Base-by-base conservation (phyloP, 164 flowering plant genomes). In the Vitis riparia region DNA sequence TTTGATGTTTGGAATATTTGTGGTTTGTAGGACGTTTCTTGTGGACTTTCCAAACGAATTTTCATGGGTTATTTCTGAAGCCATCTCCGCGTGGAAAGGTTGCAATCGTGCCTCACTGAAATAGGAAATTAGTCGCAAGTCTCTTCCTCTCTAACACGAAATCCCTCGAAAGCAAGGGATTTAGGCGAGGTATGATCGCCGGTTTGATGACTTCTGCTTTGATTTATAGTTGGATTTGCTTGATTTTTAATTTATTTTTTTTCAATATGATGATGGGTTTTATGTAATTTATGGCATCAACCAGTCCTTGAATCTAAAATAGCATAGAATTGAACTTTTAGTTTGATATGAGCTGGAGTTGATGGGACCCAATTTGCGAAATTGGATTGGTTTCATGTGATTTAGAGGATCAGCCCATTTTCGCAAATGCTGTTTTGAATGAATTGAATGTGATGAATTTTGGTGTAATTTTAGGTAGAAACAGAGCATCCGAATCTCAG, bases 121-220 rank as follows among this genome's bases (percentile, higher is more conserved):
- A 32, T 37, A 1, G 10, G 27, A 23, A 23, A 23, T 23, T 23
- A 37, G 51, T 14, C 27, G 27, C 27, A 23, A 23, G 27, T 23
- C 27, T 23, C 27, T 23, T 23, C 27, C 49, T 62, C 51, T 32
- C 68, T 59, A 16, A 53, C 32, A 47, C 16, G 52, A 13, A 70
- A 59, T 50, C 69, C 80, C 37, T 15, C 71, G 9, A 67, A 65
- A 65, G 56, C 62, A 49, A 51, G 68, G 23, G 62, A 62, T 32
- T 63, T 69, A 68, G 19, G 71, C 32, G 50, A 73, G 73, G 77
- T 75, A 69, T 19, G 30, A 5, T 29, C 55, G 16, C 13, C 17
- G 0, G 15, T 51, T 70, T 30, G 15, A 16, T 0, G n/a, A 23
- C 2, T 30, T 12, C 8, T 48, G 44, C 27, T 13, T 44, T 9